Base-by-base conservation (phyloP, 306 rosid species). In the Cucurbita argyrosperma region DNA sequence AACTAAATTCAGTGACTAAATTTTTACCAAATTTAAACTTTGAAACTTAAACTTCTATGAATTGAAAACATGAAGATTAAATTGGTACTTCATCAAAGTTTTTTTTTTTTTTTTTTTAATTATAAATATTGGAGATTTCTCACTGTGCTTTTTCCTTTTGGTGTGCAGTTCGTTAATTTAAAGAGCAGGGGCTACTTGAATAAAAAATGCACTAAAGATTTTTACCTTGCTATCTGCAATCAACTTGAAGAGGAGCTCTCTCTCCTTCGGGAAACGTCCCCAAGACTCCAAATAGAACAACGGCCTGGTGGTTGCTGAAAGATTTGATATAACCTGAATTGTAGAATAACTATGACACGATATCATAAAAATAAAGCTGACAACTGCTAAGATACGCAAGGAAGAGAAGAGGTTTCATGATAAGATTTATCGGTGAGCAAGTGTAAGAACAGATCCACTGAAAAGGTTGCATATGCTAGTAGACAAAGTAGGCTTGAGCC, bases 191-290 rank as follows among this genome's bases (percentile, higher is more conserved):
- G 16, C 35, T 42, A 51, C 14, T 43, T 43, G 38, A 18, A 18
- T 65, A 53, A n/a, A 54, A 78, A 15, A 46, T n/a, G 56, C 23
- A 52, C 73, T 5, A 74, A 23, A 76, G 37, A 68, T 67, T 51
- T 14, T 71, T 79, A 91, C 97, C 95, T 91, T 87, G 79, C 85
- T 87, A 70, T 87, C 85, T 9, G 84, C 87, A 55, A 91, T 78
- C 81, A 91, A 77, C 74, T 87, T 87, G 83, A 89, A 88, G 74
- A 91, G 85, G 57, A 74, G 85, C 11, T 82, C 86, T 79, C 97
- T 91, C 80, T 91, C 97, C 84, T 83, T 85, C 4, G 97, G 96
- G 80, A 89, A 91, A 76, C 87, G 92, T 64, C 83, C 92, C 97
- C 97, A 91, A 55, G 90, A 89, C 78, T 91, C 97, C 83, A 83